Evolutionary conservation across 73 alveolate genomes (phyloP), one percentile per base, ranked within the genome.

Genomic region (Paramecium sonneborni): DNA sequence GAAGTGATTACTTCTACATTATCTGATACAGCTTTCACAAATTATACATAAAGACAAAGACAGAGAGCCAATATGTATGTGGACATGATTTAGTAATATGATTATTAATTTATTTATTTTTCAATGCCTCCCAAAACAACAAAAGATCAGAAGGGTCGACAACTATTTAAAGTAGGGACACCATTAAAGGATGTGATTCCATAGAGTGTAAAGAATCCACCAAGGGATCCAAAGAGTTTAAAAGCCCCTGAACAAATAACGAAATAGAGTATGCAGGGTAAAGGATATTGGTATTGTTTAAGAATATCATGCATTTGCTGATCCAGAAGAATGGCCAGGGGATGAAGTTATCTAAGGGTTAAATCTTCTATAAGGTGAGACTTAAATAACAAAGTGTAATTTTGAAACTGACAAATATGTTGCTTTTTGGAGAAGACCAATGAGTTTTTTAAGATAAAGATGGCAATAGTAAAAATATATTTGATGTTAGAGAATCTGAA

Each of bases 281-380:
- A 68, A 11, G 10, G 14, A 37, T 11, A 28, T 69, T 38, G 76
- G 52, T 57, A 28, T n/a, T 39, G 24, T 68, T n/a, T 34, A 79
- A 82, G 58, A 39, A 21, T 94, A 85, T 76, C 86, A 92, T 52
- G 97, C 98, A 55, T 94, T 88, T 44, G 90, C 93, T 6, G 92
- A 69, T 26, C 91, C 95, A 26, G 96, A 95, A 44, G 96, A 89
- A 39, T 96, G 99, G 99, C 97, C 97, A 28, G 96, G 97, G n/a
- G 97, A 95, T 92, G 98, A 96, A 14, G 98, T 34, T 8, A 98
- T 96, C 30, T 90, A 88, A 67, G 88, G 35, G 9, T 90, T 92
- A 57, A 96, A 95, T 62, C 92, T 93, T 26, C 92, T 87, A 18
- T 93, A 76, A 38, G 96, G 94, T 11, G 93, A 92, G 9, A 46